These are phyloP conservation scores for Fraxinus dipetala DNA, from an alignment of 305 asterid species.

Conservation along the genomic window DNA sequence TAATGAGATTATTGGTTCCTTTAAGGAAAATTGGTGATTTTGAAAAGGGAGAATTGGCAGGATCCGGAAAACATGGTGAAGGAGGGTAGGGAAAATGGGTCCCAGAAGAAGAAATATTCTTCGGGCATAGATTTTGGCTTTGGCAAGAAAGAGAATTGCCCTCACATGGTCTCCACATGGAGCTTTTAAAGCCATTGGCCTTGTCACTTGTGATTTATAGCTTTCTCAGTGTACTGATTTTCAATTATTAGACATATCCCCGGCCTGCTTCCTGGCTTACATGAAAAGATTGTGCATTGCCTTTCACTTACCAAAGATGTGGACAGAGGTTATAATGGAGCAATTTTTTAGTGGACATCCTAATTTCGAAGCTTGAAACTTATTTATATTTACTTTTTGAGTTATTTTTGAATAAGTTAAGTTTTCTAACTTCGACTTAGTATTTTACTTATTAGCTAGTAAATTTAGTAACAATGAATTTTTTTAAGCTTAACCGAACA, in stretches of 20 bases:
- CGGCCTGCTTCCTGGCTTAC: conserved; percentile 3
- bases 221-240: neutral
- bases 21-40: neutral
- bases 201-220: neutral
- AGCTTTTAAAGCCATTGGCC: conserved; percentile 14
- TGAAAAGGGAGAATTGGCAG: conserved; percentile 36
- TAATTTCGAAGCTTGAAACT: neutral
- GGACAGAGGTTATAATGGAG: neutral
- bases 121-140: conserved; percentile 44
- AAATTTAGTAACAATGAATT: neutral
- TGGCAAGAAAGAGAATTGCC: conserved; percentile 34
- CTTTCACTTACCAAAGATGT: neutral
- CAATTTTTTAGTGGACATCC: neutral
- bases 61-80: conserved; percentile 58
- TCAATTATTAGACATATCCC: conserved; percentile 23
- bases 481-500: neutral
- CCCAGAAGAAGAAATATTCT: conserved; percentile 35
- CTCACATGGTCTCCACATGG: conserved; percentile 76
- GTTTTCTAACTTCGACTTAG: neutral
- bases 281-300: neutral
- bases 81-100: conserved; percentile 25
- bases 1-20: neutral
- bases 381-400: no score
- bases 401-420: neutral
- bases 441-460: neutral